Base-by-base conservation (phyloP, 2,329 filamentous ascomycete genomes). In the Fusarium sp. region DNA sequence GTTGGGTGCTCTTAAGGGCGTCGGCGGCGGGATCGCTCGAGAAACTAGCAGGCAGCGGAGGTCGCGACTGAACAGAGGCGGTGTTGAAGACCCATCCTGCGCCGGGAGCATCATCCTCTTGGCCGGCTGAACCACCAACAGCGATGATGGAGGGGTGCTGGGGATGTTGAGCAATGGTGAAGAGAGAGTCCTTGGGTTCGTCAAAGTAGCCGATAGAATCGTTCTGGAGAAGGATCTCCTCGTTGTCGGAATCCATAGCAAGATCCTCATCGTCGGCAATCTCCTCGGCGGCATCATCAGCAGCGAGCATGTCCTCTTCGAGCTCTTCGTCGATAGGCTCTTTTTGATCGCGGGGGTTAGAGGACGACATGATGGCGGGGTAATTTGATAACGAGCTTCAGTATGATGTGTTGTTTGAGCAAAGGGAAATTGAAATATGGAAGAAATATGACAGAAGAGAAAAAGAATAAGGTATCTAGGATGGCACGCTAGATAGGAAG, bases 161-260 rank as follows among this genome's bases (percentile, higher is more conserved):
- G 6, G 96, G 96, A 78, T 99, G 96, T 78, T 97, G 93, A 18
- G 95, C 93, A 78, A 99, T 96, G 80, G 92, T 89, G 83, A 97
- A 99, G 76, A 99, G 92, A 64, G 91, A 94, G 85, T 97, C 94
- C 73, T 89, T 91, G 83, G 97, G 93, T 36, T 82, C 80, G 83
- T 98, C 96, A 77, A 98, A 97, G 83, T 97, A 95, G 63, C 93
- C 95, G 71, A 91, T 85, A 70, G 93, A 97, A 84, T 99, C 95
- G 84, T 98, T 99, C 67, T 96, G 89, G 8, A 98, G 85, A 41
- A 88, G 82, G 41, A 97, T 89, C 78, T 96, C 93, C 72, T 92
- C 91, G 55, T 89, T 88, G 62, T 87, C 88, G 6, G 89, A 92
- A 75, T 95, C 93, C 93, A 97, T 97, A 42, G 88, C 88, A 55